Base-by-base conservation (phyloP, 768 basidiomycete species). In the Pholiota molesta region DNA sequence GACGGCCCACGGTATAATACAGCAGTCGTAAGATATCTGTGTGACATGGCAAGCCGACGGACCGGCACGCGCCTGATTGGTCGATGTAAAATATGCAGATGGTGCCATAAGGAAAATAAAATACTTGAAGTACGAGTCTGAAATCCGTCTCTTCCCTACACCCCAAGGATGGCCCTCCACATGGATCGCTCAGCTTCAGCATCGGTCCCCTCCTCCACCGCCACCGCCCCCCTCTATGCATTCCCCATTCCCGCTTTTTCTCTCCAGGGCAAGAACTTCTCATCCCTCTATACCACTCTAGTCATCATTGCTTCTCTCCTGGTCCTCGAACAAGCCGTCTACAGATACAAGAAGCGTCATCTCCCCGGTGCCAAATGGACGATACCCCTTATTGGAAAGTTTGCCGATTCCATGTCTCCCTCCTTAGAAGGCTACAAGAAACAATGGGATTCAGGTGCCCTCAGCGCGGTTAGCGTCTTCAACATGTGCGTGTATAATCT, bases 331-430 rank as follows among this genome's bases (percentile, higher is more conserved):
- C 95, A 97, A 78, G 79, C 84, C 33, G 85, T 95, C 19, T 99
- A 97, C 75, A 82, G 97, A 37, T 84, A 83, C 71, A 96, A 97
- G 79, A 99, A 99, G 71, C 85, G 82, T 19, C 85, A 91, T 68
- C 84, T 98, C 7, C 95, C 97, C 0, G 97, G 97, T 6, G 86
- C 83, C 51, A 81, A 75, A 72, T 98, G 95, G 95, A 97, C 95
- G 13, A 95, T 97, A 65, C 97, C 97, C n/a, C 70, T 99, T 70
- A 98, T 99, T 59, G 97, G 97, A 60, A 95, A 95, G 75, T 97
- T 98, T 68, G 88, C 90, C 5, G 94, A 98, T 72, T 96, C 94
- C 5, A 79, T 97, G 79, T 86, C 90, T 66, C 97, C 97, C 13
- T 89, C 93, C 5, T 84, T 99, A 84, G 92, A 96, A 72, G 86